phyloP scores from a whole-genome alignment of 129 eudicot species.

The Calendula officinalis region DNA sequence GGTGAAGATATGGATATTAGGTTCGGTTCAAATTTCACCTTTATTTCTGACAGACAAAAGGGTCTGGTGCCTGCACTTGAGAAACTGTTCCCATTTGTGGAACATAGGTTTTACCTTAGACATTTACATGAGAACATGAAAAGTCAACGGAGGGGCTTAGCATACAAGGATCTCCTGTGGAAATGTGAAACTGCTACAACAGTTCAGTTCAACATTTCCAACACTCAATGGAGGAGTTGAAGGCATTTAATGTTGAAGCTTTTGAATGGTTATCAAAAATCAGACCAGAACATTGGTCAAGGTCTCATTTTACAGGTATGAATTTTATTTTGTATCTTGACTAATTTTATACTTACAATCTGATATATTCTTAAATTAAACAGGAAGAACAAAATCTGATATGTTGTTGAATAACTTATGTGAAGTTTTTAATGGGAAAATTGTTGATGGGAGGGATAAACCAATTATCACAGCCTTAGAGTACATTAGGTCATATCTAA shows the following conservation, averaged over 20 bases:
- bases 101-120: background rate
- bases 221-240: background rate
- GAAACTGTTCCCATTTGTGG: background rate
- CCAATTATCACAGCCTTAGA: background rate
- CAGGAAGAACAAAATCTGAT: background rate
- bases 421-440: background rate
- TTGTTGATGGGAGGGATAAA: background rate
- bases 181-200: background rate
- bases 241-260: background rate
- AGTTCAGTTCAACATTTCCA: background rate
- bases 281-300: background rate
- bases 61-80: background rate
- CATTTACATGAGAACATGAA: constrained; percentile 1
- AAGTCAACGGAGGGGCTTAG: background rate
- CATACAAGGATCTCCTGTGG: background rate
- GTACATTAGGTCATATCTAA: background rate
- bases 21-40: too few relatives aligned
- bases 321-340: background rate
- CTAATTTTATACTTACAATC: background rate
- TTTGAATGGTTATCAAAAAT: background rate
- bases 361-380: background rate
- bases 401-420: background rate
- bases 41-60: background rate
- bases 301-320: background rate
- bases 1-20: too few relatives aligned